These are phyloP conservation scores for Rhizophora apiculata DNA, from an alignment of 345 rosid species.

Conservation along the genomic window DNA sequence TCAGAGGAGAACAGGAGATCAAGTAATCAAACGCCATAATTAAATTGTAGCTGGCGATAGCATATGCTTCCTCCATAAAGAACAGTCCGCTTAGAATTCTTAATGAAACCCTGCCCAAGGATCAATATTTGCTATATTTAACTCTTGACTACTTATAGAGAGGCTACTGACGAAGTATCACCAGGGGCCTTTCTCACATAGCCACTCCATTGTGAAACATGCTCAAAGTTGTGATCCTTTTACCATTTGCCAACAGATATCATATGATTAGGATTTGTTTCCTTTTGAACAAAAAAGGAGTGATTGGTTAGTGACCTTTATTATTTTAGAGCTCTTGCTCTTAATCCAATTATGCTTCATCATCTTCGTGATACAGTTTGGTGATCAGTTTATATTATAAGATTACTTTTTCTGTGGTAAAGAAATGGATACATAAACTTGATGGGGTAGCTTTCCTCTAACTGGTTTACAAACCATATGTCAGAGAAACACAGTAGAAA, in stretches of 20 bases:
- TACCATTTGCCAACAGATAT: conserved; percentile 8
- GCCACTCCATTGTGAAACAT: not conserved
- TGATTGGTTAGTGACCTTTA: too few relatives aligned
- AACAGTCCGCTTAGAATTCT: not conserved
- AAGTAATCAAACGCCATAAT: conserved; percentile 23
- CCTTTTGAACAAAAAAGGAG: not conserved
- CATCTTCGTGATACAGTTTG: not conserved
- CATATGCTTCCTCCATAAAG: not conserved
- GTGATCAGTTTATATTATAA: not conserved
- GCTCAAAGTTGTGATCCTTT: conserved; percentile 15
- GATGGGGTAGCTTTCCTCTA: not conserved
- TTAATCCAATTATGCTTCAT: not conserved
- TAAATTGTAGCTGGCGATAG: not conserved
- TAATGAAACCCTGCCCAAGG: conserved; percentile 3
- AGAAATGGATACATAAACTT: not conserved
- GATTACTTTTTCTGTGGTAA: not conserved
- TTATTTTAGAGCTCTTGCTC: too few relatives aligned
- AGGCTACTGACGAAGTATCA: not conserved
- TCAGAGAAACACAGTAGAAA: not conserved
- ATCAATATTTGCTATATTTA: not conserved
- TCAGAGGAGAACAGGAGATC: conserved; percentile 39
- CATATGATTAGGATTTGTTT: not conserved
- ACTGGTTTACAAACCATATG: not conserved
- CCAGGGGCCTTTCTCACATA: not conserved
- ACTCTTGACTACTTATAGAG: not conserved